Evolutionary conservation across 805 yeast genomes (phyloP).

Genomic region (Nakazawaea sp.): DNA sequence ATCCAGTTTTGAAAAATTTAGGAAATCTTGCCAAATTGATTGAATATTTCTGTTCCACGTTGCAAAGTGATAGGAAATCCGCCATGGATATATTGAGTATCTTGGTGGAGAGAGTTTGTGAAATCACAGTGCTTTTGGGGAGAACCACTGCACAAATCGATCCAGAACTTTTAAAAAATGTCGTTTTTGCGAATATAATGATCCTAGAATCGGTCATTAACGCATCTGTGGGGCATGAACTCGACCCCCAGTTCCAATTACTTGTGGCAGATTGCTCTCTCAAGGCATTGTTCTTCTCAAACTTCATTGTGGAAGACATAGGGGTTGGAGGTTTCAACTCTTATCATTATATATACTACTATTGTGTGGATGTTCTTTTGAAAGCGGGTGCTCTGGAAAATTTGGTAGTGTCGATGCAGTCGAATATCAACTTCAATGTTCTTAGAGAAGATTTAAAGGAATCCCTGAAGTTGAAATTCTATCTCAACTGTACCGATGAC

Average conservation of each 20-base stretch:
- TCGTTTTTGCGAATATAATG: constrained; percentile 17
- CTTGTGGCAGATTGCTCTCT: constrained; percentile 25
- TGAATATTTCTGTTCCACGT: constrained; percentile 26
- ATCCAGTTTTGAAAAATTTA: constrained; percentile 41
- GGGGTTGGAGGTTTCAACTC: constrained; percentile 63
- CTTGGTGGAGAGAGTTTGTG: constrained; percentile 8
- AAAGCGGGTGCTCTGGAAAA: constrained; percentile 19
- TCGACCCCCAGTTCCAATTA: constrained; percentile 28
- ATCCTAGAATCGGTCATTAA: constrained; percentile 13
- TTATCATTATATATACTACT: constrained; percentile 52
- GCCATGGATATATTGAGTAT: constrained; percentile 14
- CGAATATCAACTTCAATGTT: constrained; percentile 17
- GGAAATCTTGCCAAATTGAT: constrained; percentile 40
- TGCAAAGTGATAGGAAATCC: constrained; percentile 9
- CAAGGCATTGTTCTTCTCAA: constrained; percentile 33
- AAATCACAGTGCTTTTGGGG: no score
- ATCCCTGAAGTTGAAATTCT: constrained; percentile 35
- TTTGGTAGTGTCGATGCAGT: constrained; percentile 23
- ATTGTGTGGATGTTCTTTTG: no score
- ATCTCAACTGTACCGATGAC: constrained; percentile 40
- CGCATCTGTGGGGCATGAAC: constrained; percentile 7
- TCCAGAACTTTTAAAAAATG: constrained; percentile 8
- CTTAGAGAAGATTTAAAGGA: constrained; percentile 23
- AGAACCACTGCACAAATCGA: no score
- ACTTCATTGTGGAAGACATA: constrained; percentile 42